Percentiles rank a stretch among this genome's conserved stretches.
Conservation (phyloP, 331 rosid species). For the Erythrophleum ivorense region DNA sequence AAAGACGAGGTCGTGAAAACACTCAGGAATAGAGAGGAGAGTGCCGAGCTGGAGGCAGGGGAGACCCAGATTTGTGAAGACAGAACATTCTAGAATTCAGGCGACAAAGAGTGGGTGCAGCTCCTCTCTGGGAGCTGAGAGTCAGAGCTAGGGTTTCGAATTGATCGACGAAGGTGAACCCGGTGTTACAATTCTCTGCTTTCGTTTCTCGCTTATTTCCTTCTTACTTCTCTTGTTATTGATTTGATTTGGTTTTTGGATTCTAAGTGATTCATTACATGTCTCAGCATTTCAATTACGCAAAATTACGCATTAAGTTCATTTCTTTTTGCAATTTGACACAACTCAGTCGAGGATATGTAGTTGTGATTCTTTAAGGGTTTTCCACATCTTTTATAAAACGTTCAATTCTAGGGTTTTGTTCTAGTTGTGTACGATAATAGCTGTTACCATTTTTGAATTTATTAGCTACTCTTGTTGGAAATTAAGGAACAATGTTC, state of each 20-base stretch:
- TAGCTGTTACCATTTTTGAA: conserved; percentile 13
- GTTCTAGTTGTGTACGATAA: conserved; percentile 9
- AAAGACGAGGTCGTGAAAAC: conserved; percentile 56
- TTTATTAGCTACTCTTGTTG: background rate
- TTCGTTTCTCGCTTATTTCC: conserved; percentile 23
- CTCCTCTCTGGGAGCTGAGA: conserved; percentile 29
- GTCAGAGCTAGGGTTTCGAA: conserved; percentile 76
- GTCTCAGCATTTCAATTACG: conserved; percentile 33
- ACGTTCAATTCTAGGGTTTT: conserved; percentile 62
- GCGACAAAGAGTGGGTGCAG: conserved; percentile 10
- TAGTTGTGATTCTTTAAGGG: conserved; percentile 26
- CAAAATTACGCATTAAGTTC: conserved; percentile 38
- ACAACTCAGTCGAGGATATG: background rate
- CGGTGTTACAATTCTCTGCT: conserved; percentile 2
- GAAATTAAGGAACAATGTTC: conserved; percentile 27
- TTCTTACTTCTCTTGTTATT: background rate
- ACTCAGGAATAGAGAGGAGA: conserved; percentile 11
- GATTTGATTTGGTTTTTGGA: conserved; percentile 36
- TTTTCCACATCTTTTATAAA: conserved; percentile 23
- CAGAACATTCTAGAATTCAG: conserved; percentile 38
- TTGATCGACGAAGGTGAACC: conserved; percentile 50
- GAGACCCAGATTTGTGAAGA: conserved; percentile 27
- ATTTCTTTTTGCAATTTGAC: conserved; percentile 24
- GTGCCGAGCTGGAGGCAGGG: conserved; percentile 30
- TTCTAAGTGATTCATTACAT: conserved; percentile 31